phyloP scores from a whole-genome alignment of 345 rosid species.

The Melaleuca quinquenervia region DNA sequence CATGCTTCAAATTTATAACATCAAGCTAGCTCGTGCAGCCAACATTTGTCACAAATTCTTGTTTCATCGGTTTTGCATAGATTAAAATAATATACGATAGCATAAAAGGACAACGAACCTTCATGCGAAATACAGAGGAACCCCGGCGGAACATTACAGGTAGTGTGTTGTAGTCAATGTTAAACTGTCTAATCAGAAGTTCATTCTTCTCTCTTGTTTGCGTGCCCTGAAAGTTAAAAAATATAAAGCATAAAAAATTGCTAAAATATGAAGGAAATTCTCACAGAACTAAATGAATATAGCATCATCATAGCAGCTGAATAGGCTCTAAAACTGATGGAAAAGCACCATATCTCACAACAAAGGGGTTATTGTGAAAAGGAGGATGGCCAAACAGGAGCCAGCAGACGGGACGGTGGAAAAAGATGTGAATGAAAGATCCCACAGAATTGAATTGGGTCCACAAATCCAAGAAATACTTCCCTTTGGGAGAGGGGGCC shows the following conservation, averaged over 20 bases:
- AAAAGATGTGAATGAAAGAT: too few species aligned
- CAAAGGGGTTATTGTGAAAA: too few species aligned
- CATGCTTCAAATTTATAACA: background rate
- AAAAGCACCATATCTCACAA: too few species aligned
- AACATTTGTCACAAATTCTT: background rate
- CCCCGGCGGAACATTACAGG: constrained; percentile 65
- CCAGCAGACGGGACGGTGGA: too few species aligned
- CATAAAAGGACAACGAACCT: constrained; percentile 12
- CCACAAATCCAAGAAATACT: too few species aligned
- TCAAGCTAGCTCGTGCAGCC: background rate
- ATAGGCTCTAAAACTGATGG: background rate
- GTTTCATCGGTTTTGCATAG: background rate
- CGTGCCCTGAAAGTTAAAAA: constrained; percentile 47
- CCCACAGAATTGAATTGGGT: too few species aligned
- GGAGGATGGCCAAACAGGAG: too few species aligned
- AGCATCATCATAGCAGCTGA: background rate
- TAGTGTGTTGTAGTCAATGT: constrained; percentile 51
- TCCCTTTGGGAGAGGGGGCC: background rate
- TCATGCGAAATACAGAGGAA: constrained; percentile 46
- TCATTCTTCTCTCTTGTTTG: constrained; percentile 67
- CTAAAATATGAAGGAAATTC: background rate
- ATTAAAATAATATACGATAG: background rate
- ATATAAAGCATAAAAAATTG: background rate
- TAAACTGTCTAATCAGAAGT: constrained; percentile 49
- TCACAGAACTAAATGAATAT: background rate